Base-by-base conservation (phyloP, 495 filamentous ascomycete species). In the Lepraria neglecta region DNA sequence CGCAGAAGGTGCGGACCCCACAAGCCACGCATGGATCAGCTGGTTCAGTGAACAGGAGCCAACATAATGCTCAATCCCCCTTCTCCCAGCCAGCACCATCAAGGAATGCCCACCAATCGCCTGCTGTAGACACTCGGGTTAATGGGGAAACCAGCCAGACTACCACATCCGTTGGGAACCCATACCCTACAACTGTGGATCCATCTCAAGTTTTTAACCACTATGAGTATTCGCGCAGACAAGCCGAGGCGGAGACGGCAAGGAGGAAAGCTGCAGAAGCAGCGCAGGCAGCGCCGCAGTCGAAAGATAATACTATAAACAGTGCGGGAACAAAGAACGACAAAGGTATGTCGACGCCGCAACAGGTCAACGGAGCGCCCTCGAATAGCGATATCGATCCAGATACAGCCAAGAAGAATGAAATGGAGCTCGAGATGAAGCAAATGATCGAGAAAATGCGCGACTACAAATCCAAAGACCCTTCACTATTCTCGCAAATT, bases 361-460 rank as follows among this genome's bases (percentile, higher is more conserved):
- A 52, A 43, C 40, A 62, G 54, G 24, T 42, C 1, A 59, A 56
- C 24, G 57, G 51, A 11, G 19, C 19, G 5, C 27, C 48, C 17
- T 52, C 40, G 35, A 31, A 33, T 33, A 46, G 35, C 11, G 17
- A 21, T n/a, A 38, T 10, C n/a, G 31, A 47, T 40, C 15, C 17
- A 14, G 54, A 59, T n/a, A 31, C 61, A 17, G 47, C 54, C 9
- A 67, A 46, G 57, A 65, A 64, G 46, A 58, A 61, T 14, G 58
- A 72, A 40, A 73, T 73, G 57, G 71, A 66, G 28, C 31, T 63
- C 33, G 69, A 74, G 45, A 73, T 74, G 72, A 74, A 66, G 56
- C 47, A 46, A 51, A 72, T 74, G 72, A 63, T 74, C 5, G 68
- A 71, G 56, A 74, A 69, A 56, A 74, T 74, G 64, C 63, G 69